A percentile compares a stretch with the other conserved stretches of the same genome.
Conservation (phyloP, 177 flowering plant genomes). For the Telopea speciosissima region DNA sequence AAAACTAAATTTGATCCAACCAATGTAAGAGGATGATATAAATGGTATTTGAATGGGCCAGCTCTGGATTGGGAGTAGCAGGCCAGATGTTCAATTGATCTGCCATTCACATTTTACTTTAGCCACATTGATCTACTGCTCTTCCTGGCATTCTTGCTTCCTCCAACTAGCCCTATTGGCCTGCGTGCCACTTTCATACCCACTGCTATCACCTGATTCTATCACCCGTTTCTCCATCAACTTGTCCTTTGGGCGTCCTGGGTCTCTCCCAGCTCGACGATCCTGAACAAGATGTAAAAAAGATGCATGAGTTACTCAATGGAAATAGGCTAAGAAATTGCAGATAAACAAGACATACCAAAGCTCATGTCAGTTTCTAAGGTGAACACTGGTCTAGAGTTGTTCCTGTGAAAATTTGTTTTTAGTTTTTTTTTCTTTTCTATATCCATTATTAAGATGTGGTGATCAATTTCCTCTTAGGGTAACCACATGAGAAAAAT, state of each 20-base stretch:
- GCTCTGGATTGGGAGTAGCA: conserved; percentile 3
- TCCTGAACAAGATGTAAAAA: conserved; percentile 25
- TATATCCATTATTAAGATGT: neutral
- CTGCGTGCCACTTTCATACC: conserved; percentile 20
- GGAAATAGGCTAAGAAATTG: neutral
- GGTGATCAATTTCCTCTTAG: neutral
- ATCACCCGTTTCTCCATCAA: conserved; percentile 14
- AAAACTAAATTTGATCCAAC: conserved; percentile 3
- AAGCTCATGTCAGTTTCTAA: neutral
- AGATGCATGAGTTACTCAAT: neutral
- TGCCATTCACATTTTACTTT: neutral
- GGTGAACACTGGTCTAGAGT: no score
- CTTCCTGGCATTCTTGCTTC: conserved; percentile 12
- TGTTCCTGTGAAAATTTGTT: neutral
- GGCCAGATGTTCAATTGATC: neutral
- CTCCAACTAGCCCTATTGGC: conserved; percentile 12
- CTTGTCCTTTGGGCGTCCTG: conserved; percentile 15
- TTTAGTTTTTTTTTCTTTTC: neutral
- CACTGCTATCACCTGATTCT: conserved; percentile 28
- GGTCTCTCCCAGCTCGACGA: conserved; percentile 36
- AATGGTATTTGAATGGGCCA: conserved; percentile 4
- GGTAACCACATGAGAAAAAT: neutral
- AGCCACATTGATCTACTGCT: neutral
- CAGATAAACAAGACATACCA: neutral
- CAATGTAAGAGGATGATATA: conserved; percentile 1